A percentile compares a stretch with the other conserved stretches of the same genome.
These are phyloP conservation scores for Cystofilobasidium capitatum DNA, from an alignment of 768 basidiomycete genomes.

Conservation along the genomic window DNA sequence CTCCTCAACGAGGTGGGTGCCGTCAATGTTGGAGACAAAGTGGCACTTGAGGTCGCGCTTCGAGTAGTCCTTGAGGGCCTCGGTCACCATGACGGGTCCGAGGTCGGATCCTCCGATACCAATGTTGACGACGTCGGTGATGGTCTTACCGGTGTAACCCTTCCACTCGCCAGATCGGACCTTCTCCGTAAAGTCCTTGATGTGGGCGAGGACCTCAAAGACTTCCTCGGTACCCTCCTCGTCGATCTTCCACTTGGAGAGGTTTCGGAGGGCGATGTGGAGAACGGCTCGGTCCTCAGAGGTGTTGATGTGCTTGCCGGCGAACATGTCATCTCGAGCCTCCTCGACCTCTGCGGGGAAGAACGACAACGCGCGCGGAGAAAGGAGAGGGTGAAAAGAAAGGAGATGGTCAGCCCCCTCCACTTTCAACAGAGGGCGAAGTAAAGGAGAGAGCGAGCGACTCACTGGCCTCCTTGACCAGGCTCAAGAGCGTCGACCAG, in stretches of 20 bases:
- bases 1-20: constrained; percentile 89
- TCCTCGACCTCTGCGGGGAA: constrained; percentile 54
- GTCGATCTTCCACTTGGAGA: constrained; percentile 60
- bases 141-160: constrained; percentile 92
- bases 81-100: constrained; percentile 98
- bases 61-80: constrained; percentile 86
- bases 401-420: neutral
- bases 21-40: constrained; percentile 97
- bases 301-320: constrained; percentile 95
- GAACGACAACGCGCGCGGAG: neutral
- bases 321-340: constrained; percentile 83
- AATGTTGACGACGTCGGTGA: constrained; percentile 93
- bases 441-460: neutral
- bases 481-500: constrained; percentile 61
- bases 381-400: neutral
- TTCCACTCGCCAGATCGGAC: constrained; percentile 84
- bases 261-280: constrained; percentile 76
- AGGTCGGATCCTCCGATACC: constrained; percentile 98
- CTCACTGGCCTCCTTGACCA: constrained; percentile 64
- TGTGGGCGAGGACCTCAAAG: constrained; percentile 70
- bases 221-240: constrained; percentile 81
- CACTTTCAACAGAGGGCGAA: neutral
- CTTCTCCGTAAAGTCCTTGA: constrained; percentile 75
- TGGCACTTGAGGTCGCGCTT: constrained; percentile 76
- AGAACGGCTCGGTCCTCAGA: constrained; percentile 95